Conservation (phyloP, 1,284 basidiomycete genomes). For the Malassezia psittaci region DNA sequence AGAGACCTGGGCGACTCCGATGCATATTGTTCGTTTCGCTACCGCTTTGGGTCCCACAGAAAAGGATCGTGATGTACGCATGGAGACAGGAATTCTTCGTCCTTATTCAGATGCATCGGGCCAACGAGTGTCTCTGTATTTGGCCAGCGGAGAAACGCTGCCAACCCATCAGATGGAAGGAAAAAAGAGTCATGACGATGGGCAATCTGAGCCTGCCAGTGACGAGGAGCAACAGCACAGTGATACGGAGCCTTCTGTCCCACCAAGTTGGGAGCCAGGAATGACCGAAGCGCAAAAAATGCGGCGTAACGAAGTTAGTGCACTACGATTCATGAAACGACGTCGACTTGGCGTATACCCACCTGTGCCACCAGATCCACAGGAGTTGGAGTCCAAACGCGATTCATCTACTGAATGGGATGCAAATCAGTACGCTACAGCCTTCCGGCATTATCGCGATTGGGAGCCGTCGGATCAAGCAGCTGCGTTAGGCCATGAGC, state of each 20-base stretch:
- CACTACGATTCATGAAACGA: constrained; percentile 29
- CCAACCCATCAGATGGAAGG: neutral
- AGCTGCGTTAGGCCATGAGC: constrained; percentile 23
- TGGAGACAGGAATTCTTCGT: constrained; percentile 33
- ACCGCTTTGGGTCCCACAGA: constrained; percentile 35
- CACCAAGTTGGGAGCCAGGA: neutral
- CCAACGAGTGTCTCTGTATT: constrained; percentile 40
- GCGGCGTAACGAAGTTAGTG: constrained; percentile 9
- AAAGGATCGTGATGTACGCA: constrained; percentile 28
- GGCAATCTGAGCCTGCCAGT: constrained; percentile 11
- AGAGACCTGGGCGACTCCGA: constrained; percentile 44
- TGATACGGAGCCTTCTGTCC: constrained; percentile 22
- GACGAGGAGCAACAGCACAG: constrained; percentile 19
- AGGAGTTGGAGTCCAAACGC: too few species aligned
- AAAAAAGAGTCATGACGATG: neutral
- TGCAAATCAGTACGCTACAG: constrained; percentile 26
- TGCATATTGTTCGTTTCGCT: constrained; percentile 42
- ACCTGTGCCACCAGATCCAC: neutral
- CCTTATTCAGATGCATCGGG: constrained; percentile 29
- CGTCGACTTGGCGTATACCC: constrained; percentile 34
- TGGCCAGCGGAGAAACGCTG: constrained; percentile 32
- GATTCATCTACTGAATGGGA: neutral
- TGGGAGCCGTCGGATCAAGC: constrained; percentile 31
- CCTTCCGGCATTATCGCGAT: constrained; percentile 32
- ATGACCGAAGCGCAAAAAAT: neutral